Evolutionary conservation across 2,329 filamentous ascomycete genomes (phyloP).

Genomic region (Exophiala bonariae): DNA sequence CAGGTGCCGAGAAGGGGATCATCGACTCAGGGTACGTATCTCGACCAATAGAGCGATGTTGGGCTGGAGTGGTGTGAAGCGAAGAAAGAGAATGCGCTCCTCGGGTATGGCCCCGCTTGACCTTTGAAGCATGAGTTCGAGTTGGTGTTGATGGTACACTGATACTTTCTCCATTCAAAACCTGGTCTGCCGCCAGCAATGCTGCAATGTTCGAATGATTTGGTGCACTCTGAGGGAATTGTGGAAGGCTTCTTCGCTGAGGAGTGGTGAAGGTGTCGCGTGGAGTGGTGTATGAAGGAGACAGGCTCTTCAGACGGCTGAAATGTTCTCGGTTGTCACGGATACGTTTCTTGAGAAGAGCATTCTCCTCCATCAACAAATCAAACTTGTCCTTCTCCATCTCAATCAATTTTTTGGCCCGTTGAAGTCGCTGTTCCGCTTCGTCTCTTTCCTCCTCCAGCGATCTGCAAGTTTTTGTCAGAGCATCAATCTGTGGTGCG

Average conservation of each 20-base stretch:
- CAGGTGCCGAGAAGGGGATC: slow-evolving; percentile 29
- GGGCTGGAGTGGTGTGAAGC: slow-evolving; percentile 72
- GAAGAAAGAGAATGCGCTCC: slow-evolving; percentile 83
- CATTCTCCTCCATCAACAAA: slow-evolving; percentile 71
- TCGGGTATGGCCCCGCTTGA: slow-evolving; percentile 65
- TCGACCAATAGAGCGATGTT: slow-evolving; percentile 51
- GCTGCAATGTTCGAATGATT: slow-evolving; percentile 64
- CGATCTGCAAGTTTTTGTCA: slow-evolving; percentile 62
- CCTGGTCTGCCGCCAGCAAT: slow-evolving; percentile 71
- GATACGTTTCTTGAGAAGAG: slow-evolving; percentile 77
- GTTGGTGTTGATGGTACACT: slow-evolving; percentile 73
- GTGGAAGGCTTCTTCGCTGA: slow-evolving; percentile 41
- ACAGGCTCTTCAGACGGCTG: slow-evolving; percentile 57
- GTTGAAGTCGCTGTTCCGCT: slow-evolving; percentile 65
- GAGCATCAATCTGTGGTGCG: slow-evolving; percentile 60
- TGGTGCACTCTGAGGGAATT: slow-evolving; percentile 41
- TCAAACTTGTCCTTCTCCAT: slow-evolving; percentile 74
- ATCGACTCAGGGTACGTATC: slow-evolving; percentile 33
- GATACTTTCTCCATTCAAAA: slow-evolving; percentile 73
- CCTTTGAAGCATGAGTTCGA: slow-evolving; percentile 49
- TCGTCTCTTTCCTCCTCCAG: slow-evolving; percentile 57
- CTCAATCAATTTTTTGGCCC: slow-evolving; percentile 76
- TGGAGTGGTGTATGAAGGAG: slow-evolving; percentile 64
- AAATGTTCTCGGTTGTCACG: slow-evolving; percentile 87
- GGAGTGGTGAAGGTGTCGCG: slow-evolving; percentile 49